phyloP scores from a whole-genome alignment of 805 yeast genomes.

The Saccharomycopsis microspora region DNA sequence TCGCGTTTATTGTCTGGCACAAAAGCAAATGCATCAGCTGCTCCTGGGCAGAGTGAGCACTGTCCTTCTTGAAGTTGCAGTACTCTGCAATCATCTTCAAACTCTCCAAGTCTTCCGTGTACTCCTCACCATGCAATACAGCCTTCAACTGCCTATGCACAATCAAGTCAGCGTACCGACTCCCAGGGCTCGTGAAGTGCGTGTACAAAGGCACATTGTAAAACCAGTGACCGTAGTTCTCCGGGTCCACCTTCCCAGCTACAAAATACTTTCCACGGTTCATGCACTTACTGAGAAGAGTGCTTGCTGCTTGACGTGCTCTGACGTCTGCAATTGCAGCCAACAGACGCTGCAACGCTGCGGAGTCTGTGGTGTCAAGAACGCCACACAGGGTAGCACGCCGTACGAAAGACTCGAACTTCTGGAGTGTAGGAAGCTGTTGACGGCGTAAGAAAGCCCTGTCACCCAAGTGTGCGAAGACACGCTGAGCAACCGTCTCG shows the following conservation, averaged over 20 bases:
- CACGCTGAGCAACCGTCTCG: constrained; percentile 71
- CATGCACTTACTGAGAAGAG: constrained; percentile 71
- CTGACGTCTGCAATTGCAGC: constrained; percentile 49
- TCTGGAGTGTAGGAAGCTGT: constrained; percentile 68
- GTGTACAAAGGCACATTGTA: constrained; percentile 79
- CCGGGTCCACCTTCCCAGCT: constrained; percentile 80
- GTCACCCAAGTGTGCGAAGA: constrained; percentile 69
- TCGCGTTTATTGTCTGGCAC: constrained; percentile 72
- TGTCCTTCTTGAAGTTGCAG: constrained; percentile 91
- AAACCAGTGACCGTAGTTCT: constrained; percentile 67
- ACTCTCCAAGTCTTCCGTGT: constrained; percentile 48
- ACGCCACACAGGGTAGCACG: constrained; percentile 58
- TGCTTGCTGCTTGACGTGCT: constrained; percentile 64
- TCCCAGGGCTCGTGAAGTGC: constrained; percentile 85
- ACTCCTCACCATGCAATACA: constrained; percentile 32
- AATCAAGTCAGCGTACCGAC: constrained; percentile 84
- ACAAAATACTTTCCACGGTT: constrained; percentile 77
- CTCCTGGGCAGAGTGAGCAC: constrained; percentile 86
- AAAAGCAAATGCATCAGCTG: constrained; percentile 83
- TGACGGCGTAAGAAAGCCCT: constrained; percentile 80
- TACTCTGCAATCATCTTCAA: constrained; percentile 79
- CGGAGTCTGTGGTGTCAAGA: constrained; percentile 65
- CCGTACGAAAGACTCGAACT: constrained; percentile 67
- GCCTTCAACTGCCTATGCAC: constrained; percentile 87
- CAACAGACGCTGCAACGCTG: constrained; percentile 61